Evolutionary conservation across 805 yeast genomes (phyloP).

Genomic region (Starmera quercuum): DNA sequence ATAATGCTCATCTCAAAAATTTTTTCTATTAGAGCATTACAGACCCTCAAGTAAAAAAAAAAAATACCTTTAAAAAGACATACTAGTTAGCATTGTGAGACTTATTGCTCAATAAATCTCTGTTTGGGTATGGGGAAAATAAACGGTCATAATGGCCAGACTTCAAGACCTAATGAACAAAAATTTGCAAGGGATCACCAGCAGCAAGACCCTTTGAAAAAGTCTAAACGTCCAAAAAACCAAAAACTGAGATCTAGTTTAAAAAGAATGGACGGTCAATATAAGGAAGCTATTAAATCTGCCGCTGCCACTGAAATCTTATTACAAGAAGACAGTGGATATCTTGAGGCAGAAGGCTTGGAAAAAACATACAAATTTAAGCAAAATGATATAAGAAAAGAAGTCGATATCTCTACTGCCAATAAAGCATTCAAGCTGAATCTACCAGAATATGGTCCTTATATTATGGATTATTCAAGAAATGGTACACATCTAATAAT

Average conservation of each 20-base stretch:
- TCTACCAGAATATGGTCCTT: constrained; percentile 80
- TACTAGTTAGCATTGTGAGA: too few relatives aligned
- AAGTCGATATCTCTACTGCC: constrained; percentile 72
- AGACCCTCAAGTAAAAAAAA: too few relatives aligned
- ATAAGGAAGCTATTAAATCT: constrained; percentile 68
- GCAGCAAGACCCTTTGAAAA: constrained; percentile 1
- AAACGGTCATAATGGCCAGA: constrained; percentile 11
- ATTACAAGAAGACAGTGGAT: constrained; percentile 79
- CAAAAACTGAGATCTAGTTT: constrained; percentile 57
- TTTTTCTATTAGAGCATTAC: too few relatives aligned
- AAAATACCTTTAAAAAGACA: too few relatives aligned
- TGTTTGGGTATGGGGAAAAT: background rate
- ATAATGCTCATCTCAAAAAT: too few relatives aligned
- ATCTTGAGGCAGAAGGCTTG: constrained; percentile 89
- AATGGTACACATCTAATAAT: constrained; percentile 81
- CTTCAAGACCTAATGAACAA: constrained; percentile 20
- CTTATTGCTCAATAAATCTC: too few relatives aligned
- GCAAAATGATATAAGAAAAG: constrained; percentile 69
- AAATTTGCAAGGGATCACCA: constrained; percentile 24
- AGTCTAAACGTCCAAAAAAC: constrained; percentile 36
- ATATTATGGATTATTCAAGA: constrained; percentile 69
- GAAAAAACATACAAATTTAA: constrained; percentile 83
- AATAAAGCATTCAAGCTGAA: constrained; percentile 69
- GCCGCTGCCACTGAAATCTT: constrained; percentile 86
- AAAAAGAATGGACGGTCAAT: constrained; percentile 60